Conservation (phyloP, 495 filamentous ascomycete genomes). For the Lophiotrema nucula region DNA sequence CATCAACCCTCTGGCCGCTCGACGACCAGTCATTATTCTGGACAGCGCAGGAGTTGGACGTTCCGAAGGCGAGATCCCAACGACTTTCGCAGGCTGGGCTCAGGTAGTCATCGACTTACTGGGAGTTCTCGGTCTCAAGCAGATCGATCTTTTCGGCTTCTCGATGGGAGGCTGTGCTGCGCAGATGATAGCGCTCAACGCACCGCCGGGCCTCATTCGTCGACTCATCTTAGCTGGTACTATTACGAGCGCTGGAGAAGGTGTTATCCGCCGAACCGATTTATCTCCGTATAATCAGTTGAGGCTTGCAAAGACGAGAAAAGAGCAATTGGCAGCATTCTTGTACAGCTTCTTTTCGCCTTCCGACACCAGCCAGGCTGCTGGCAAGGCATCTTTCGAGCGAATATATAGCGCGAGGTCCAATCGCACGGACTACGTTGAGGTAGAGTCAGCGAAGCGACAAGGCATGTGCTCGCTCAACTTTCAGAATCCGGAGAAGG, state of each 20-base stretch:
- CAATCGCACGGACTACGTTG: slow-evolving; percentile 21
- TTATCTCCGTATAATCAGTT: neutral
- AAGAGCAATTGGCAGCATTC: neutral
- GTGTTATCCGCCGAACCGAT: neutral
- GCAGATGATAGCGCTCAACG: slow-evolving; percentile 33
- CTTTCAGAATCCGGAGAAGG: slow-evolving; percentile 27
- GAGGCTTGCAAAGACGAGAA: neutral
- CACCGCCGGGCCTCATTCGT: slow-evolving; percentile 16
- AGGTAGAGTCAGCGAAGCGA: slow-evolving; percentile 28
- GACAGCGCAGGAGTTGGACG: slow-evolving; percentile 31
- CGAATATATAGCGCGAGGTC: slow-evolving; percentile 24
- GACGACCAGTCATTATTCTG: slow-evolving; percentile 33
- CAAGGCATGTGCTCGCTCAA: slow-evolving; percentile 34
- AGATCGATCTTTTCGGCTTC: slow-evolving; percentile 37
- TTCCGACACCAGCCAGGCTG: neutral
- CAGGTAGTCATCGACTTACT: slow-evolving; percentile 39
- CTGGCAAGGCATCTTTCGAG: neutral
- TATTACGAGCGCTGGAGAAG: neutral
- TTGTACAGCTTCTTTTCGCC: neutral
- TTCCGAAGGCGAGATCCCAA: slow-evolving; percentile 20
- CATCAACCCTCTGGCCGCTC: slow-evolving; percentile 27
- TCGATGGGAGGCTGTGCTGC: slow-evolving; percentile 33
- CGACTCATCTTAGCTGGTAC: slow-evolving; percentile 28
- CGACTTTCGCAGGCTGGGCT: slow-evolving; percentile 32
- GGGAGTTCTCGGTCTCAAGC: slow-evolving; percentile 30